These are phyloP conservation scores for Parathielavia hyrcaniae DNA, from an alignment of 495 filamentous ascomycete genomes.

Conservation along the genomic window DNA sequence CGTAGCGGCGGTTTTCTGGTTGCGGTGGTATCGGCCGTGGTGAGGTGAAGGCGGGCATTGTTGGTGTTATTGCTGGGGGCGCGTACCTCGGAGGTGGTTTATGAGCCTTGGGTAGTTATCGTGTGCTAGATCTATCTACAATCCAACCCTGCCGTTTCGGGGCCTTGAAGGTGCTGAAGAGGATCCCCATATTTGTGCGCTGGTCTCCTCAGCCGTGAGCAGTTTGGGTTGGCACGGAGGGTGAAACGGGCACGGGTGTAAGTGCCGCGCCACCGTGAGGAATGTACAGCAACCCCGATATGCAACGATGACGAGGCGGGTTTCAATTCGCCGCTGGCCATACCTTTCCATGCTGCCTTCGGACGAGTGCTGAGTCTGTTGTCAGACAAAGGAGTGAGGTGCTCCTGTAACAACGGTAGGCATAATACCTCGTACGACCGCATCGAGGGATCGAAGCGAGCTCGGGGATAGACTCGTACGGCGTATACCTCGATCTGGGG, in stretches of 20 bases:
- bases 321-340: no score
- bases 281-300: neutral
- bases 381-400: no score
- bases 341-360: no score
- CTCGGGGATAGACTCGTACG: neutral
- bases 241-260: constrained; percentile 9
- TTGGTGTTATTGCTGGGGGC: no score
- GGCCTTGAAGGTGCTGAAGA: neutral
- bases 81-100: no score
- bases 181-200: no score
- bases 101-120: no score
- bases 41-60: no score
- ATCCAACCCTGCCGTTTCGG: neutral
- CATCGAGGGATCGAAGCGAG: neutral
- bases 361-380: no score
- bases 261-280: constrained; percentile 8
- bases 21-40: neutral
- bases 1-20: constrained; percentile 1
- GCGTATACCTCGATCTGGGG: neutral
- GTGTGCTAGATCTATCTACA: no score
- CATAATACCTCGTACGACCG: no score
- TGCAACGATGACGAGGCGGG: neutral
- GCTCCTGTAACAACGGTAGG: no score
- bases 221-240: neutral
- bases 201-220: neutral